Percentiles rank a stretch among this genome's conserved stretches.
Evolutionary conservation across 768 basidiomycete genomes (phyloP).

Genomic region (Saitozyma sp.): DNA sequence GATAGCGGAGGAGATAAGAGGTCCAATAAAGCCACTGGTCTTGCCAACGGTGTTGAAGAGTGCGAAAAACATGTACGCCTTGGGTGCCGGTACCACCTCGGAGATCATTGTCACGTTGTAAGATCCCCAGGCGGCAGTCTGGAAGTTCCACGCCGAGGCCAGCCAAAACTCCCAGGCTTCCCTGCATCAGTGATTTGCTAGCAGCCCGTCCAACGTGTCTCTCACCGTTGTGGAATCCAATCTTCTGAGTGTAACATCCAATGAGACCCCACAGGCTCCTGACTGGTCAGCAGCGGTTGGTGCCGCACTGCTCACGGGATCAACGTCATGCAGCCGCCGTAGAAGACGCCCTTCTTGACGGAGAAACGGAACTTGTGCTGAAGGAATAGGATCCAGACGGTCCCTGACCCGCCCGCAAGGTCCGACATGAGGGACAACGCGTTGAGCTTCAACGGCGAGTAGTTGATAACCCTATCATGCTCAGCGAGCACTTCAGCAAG

Average conservation of each 20-base stretch:
- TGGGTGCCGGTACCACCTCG: slow-evolving; percentile 18
- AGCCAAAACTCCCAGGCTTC: slow-evolving; percentile 21
- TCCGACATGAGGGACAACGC: slow-evolving; percentile 7
- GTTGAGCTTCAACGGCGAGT: slow-evolving; percentile 11
- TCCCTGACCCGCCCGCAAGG: slow-evolving; percentile 11
- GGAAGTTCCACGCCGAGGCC: slow-evolving; percentile 10
- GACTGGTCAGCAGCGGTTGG: neutral
- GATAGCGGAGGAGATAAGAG: slow-evolving; percentile 20
- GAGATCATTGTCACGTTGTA: slow-evolving; percentile 14
- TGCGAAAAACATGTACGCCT: slow-evolving; percentile 15
- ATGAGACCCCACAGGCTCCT: slow-evolving; percentile 16
- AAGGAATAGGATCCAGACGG: slow-evolving; percentile 5
- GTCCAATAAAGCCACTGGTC: slow-evolving; percentile 18
- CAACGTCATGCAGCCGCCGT: slow-evolving; percentile 17
- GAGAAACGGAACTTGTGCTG: slow-evolving; percentile 14
- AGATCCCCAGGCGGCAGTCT: slow-evolving; percentile 14
- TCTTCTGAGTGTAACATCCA: slow-evolving; percentile 9
- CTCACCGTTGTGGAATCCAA: slow-evolving; percentile 20
- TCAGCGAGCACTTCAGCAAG: neutral
- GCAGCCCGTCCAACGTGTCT: neutral
- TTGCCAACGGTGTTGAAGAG: slow-evolving; percentile 20
- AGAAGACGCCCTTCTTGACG: slow-evolving; percentile 8
- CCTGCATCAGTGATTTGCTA: too few species aligned
- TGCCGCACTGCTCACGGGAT: slow-evolving; percentile 6
- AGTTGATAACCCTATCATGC: slow-evolving; percentile 11